Conservation (phyloP, 2,329 filamentous ascomycete genomes). For the Fusarium sterilihyphosum region DNA sequence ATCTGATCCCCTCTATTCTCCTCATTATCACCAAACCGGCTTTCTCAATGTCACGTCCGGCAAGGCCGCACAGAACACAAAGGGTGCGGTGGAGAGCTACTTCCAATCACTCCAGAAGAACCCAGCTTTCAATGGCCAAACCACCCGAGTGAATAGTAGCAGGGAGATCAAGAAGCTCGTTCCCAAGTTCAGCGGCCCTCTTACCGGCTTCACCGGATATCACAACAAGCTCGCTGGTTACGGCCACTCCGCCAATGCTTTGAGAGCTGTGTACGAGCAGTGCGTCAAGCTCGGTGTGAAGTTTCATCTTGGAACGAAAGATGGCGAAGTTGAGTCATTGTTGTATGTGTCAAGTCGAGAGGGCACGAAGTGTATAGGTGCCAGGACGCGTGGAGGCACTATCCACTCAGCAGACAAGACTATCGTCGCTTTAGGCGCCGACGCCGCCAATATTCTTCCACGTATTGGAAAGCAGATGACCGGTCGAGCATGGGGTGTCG, state of each 20-base stretch:
- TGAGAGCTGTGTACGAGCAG: slow-evolving; percentile 18
- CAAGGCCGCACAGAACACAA: slow-evolving; percentile 15
- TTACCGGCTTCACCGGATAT: slow-evolving; percentile 15
- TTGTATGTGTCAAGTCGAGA: slow-evolving; percentile 12
- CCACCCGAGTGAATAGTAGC: not conserved
- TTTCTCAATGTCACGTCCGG: slow-evolving; percentile 29
- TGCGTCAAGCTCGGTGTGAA: slow-evolving; percentile 24
- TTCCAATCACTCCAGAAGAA: slow-evolving; percentile 23
- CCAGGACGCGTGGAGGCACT: not conserved
- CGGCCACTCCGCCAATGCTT: slow-evolving; percentile 20
- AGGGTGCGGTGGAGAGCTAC: slow-evolving; percentile 18
- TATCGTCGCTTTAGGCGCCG: slow-evolving; percentile 11
- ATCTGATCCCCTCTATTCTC: slow-evolving; percentile 16
- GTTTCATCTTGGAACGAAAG: slow-evolving; percentile 1
- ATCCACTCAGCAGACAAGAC: slow-evolving; percentile 27
- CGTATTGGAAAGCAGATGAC: slow-evolving; percentile 29
- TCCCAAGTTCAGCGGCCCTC: slow-evolving; percentile 15
- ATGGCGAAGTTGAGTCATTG: slow-evolving; percentile 24
- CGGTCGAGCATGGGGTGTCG: slow-evolving; percentile 21
- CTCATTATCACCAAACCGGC: slow-evolving; percentile 24
- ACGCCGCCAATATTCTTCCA: slow-evolving; percentile 13
- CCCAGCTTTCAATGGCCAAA: slow-evolving; percentile 20
- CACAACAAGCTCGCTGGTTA: slow-evolving; percentile 27
- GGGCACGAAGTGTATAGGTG: slow-evolving; percentile 16
- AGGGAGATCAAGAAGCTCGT: slow-evolving; percentile 22